phyloP scores from a whole-genome alignment of 2,329 filamentous ascomycete species.

The Paecilomyces niveus region DNA sequence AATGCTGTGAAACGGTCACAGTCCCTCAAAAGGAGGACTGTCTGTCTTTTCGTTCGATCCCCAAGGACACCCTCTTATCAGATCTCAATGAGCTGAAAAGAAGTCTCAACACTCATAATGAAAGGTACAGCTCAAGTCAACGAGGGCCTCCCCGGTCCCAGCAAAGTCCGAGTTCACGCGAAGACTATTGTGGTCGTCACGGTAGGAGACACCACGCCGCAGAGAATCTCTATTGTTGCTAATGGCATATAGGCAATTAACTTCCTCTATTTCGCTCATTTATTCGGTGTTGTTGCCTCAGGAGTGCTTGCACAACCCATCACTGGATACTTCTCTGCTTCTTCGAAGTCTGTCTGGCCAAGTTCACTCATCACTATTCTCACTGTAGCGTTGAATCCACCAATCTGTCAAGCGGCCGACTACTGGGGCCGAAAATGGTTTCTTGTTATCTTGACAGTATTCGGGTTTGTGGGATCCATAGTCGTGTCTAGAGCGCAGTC shows the following conservation, averaged over 20 bases:
- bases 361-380: constrained; percentile 2
- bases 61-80: too few species aligned
- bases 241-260: not conserved
- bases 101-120: too few species aligned
- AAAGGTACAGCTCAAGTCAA: too few species aligned
- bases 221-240: not conserved
- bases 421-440: constrained; percentile 11
- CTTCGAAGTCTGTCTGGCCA: not conserved
- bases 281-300: not conserved
- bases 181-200: not conserved
- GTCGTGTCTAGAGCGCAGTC: not conserved
- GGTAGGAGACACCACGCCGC: not conserved
- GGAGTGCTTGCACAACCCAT: not conserved
- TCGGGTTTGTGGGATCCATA: not conserved
- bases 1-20: too few species aligned
- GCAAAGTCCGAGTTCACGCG: not conserved
- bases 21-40: too few species aligned
- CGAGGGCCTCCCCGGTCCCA: too few species aligned
- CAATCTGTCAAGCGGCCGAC: constrained; percentile 7
- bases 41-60: too few species aligned
- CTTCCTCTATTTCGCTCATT: not conserved
- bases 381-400: constrained; percentile 5
- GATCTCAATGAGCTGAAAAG: too few species aligned
- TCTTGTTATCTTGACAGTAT: constrained; percentile 1
- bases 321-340: not conserved